Conservation (phyloP, 2,329 filamentous ascomycete species). For the Neobulgaria alba region DNA sequence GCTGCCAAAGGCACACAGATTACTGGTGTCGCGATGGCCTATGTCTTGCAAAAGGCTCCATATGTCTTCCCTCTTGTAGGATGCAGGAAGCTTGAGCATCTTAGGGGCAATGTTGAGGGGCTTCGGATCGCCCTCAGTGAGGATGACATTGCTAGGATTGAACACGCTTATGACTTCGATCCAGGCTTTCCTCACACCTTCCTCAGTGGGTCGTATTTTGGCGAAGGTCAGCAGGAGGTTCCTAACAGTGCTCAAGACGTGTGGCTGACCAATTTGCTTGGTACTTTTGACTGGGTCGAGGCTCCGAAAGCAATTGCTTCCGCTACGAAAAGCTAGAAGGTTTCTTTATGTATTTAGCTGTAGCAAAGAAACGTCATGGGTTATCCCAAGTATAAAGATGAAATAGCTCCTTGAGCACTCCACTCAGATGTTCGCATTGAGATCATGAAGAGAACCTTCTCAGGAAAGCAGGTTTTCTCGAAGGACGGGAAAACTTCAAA, state of each 20-base stretch:
- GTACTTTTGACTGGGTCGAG: conserved; percentile 1
- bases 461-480: too few species aligned
- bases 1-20: neutral
- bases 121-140: neutral
- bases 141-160: conserved; percentile 1
- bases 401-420: too few species aligned
- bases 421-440: too few species aligned
- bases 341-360: too few species aligned
- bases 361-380: too few species aligned
- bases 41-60: neutral
- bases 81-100: neutral
- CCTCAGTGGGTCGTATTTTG: conserved; percentile 2
- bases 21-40: conserved; percentile 1
- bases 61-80: conserved; percentile 2
- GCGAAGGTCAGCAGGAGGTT: neutral
- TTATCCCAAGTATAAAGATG: too few species aligned
- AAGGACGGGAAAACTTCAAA: too few species aligned
- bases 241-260: neutral
- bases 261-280: conserved; percentile 1
- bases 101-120: conserved; percentile 1
- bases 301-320: neutral
- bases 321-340: too few species aligned
- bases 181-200: conserved; percentile 2
- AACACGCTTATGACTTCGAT: conserved; percentile 1
- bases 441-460: too few species aligned